Conservation (phyloP, 768 basidiomycete genomes). For the Boletus edulis region DNA sequence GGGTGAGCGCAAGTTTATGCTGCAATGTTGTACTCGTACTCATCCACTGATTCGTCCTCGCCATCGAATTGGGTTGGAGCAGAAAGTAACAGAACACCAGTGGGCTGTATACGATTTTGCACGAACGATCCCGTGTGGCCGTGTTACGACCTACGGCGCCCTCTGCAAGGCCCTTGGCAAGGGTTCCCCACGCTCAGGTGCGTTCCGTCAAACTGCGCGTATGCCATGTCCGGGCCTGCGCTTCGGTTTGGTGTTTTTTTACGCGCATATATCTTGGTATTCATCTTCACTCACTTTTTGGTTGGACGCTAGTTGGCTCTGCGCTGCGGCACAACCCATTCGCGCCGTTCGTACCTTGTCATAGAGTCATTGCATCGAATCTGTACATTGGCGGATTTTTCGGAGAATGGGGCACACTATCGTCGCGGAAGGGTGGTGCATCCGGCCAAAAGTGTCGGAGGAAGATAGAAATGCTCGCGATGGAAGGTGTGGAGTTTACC, state of each 20-base stretch:
- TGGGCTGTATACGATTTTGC: slow-evolving; percentile 62
- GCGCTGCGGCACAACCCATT: slow-evolving; percentile 68
- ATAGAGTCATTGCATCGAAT: slow-evolving; percentile 63
- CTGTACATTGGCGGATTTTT: slow-evolving; percentile 60
- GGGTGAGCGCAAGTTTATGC: slow-evolving; percentile 13
- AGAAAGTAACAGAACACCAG: slow-evolving; percentile 52
- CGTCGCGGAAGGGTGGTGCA: slow-evolving; percentile 7
- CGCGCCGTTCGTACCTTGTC: slow-evolving; percentile 65
- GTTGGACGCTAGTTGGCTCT: slow-evolving; percentile 45
- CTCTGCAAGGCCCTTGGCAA: slow-evolving; percentile 45
- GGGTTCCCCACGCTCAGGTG: slow-evolving; percentile 65
- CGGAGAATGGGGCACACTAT: slow-evolving; percentile 53
- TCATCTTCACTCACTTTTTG: not conserved
- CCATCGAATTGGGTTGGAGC: slow-evolving; percentile 10
- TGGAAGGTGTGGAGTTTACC: slow-evolving; percentile 54
- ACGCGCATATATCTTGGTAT: no score
- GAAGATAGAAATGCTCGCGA: slow-evolving; percentile 49
- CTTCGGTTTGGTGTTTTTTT: no score
- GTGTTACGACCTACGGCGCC: slow-evolving; percentile 56
- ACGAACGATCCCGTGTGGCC: slow-evolving; percentile 47
- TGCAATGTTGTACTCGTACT: not conserved
- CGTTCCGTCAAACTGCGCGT: slow-evolving; percentile 8
- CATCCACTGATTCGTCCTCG: not conserved
- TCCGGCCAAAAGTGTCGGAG: slow-evolving; percentile 39
- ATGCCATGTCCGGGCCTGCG: no score